Percentiles rank a stretch among this genome's conserved stretches.
phyloP scores from a whole-genome alignment of 2,329 filamentous ascomycete species.

The Colletotrichum eleusines region DNA sequence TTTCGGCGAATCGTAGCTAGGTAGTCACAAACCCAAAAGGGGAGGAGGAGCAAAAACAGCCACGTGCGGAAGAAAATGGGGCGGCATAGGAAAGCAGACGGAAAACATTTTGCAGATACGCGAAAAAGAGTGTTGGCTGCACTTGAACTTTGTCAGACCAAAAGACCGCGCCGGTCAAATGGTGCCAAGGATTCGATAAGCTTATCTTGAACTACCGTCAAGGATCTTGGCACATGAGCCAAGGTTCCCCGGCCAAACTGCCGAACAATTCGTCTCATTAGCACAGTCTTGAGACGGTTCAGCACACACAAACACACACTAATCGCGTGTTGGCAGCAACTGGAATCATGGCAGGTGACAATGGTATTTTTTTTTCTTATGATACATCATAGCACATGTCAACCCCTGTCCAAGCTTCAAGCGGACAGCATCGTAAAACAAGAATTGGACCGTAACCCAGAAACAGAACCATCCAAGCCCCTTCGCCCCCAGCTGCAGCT shows the following conservation, averaged over 20 bases:
- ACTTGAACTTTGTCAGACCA: neutral
- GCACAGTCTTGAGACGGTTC: constrained; percentile 12
- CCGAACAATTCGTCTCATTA: constrained; percentile 1
- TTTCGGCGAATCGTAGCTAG: too few relatives aligned
- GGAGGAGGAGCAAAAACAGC: too few relatives aligned
- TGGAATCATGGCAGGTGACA: constrained; percentile 8
- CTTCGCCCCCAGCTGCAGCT: neutral
- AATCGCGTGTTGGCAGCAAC: neutral
- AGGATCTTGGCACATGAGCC: neutral
- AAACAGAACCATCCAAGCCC: constrained; percentile 2
- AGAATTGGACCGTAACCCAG: constrained; percentile 26
- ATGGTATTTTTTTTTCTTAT: neutral
- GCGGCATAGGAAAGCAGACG: too few relatives aligned
- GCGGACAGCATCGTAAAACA: constrained; percentile 7
- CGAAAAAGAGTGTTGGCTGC: too few relatives aligned
- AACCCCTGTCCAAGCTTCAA: constrained; percentile 13
- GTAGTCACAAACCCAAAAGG: too few relatives aligned
- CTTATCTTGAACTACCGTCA: constrained; percentile 24
- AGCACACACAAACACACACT: neutral
- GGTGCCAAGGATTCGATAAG: constrained; percentile 14
- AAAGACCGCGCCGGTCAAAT: neutral
- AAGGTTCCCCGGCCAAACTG: constrained; percentile 13
- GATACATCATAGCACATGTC: constrained; percentile 24
- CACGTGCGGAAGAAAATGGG: too few relatives aligned
- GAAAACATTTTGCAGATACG: too few relatives aligned